Percentiles rank a stretch among this genome's conserved stretches.
phyloP scores from a whole-genome alignment of 2,329 filamentous ascomycete genomes.

The Teratosphaeria gauchensis region DNA sequence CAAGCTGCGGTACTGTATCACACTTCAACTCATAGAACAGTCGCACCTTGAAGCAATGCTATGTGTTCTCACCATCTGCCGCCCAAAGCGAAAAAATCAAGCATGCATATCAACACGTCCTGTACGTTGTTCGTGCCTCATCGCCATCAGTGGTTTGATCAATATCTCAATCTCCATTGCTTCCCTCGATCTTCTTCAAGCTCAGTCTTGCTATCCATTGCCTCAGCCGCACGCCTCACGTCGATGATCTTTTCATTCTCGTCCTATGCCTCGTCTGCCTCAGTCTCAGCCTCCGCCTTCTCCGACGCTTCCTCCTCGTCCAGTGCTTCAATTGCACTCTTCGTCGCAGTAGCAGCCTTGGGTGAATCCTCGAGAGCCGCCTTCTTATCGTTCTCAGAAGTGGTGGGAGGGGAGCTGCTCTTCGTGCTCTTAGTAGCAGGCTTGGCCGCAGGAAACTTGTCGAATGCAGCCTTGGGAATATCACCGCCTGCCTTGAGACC shows the following conservation, averaged over 20 bases:
- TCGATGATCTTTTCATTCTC: not conserved
- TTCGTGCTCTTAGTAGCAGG: not conserved
- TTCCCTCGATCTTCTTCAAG: not conserved
- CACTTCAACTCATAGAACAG: no score
- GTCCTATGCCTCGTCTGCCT: not conserved
- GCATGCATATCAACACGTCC: no score
- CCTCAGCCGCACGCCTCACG: not conserved
- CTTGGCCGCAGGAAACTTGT: not conserved
- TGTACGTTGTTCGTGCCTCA: no score
- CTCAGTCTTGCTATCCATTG: not conserved
- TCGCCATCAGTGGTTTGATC: no score
- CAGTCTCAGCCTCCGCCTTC: not conserved
- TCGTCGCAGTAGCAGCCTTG: not conserved
- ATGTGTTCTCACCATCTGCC: no score
- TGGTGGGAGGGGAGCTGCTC: not conserved
- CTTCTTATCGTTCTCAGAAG: not conserved
- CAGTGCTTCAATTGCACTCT: not conserved
- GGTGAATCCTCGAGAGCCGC: not conserved
- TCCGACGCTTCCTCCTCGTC: not conserved
- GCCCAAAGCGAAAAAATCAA: no score
- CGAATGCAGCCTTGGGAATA: not conserved
- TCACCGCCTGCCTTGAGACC: not conserved
- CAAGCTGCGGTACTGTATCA: no score
- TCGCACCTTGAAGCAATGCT: no score
- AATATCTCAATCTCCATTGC: not conserved